Conservation (phyloP, 179 eudicot genomes). For the Heliamphora pulchella region DNA sequence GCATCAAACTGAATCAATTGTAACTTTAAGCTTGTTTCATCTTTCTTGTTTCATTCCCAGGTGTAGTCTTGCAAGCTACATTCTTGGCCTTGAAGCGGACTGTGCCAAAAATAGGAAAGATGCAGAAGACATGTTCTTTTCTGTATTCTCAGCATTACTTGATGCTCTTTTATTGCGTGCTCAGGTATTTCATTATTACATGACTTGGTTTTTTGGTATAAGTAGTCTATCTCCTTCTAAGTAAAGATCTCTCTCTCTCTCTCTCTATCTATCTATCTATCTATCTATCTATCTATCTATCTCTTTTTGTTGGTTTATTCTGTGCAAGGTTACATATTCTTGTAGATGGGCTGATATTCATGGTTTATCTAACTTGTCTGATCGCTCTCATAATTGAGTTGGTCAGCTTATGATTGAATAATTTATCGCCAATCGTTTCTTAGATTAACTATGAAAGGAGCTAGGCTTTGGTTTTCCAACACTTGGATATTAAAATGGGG, state of each 20-base stretch:
- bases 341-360: background rate
- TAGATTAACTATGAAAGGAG: background rate
- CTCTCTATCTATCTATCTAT: constrained; percentile 3
- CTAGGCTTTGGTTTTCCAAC: constrained; percentile 1
- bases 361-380: background rate
- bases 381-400: background rate
- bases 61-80: constrained; percentile 72
- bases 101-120: constrained; percentile 37
- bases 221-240: background rate
- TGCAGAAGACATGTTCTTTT: constrained; percentile 46
- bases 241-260: background rate
- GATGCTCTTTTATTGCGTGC: constrained; percentile 76
- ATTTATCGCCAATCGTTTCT: background rate
- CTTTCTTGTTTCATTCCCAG: constrained; percentile 30
- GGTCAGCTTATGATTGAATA: background rate
- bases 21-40: constrained; percentile 3
- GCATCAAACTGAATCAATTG: constrained; percentile 1
- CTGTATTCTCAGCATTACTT: constrained; percentile 74
- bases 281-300: background rate
- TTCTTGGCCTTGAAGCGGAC: constrained; percentile 49
- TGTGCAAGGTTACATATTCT: background rate
- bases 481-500: background rate
- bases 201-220: background rate
- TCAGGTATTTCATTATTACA: constrained; percentile 45
- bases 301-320: constrained; percentile 10